These are phyloP conservation scores for Cryptococcus amylolentus DNA, from an alignment of 1,284 basidiomycete species.

Conservation along the genomic window DNA sequence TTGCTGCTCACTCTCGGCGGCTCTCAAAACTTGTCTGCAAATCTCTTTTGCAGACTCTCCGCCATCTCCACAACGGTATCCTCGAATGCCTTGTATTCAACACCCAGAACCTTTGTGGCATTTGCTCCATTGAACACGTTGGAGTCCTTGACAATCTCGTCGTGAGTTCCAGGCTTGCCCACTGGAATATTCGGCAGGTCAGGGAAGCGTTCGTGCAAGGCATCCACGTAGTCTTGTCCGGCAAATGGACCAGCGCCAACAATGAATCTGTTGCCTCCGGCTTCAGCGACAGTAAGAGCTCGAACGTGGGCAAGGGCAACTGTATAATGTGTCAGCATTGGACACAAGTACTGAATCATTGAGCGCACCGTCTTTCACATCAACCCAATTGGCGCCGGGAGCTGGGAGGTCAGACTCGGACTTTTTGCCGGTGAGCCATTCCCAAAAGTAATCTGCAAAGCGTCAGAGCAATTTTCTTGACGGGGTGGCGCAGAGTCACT, in stretches of 20 bases:
- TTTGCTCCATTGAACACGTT: slow-evolving; percentile 33
- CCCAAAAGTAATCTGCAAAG: slow-evolving; percentile 40
- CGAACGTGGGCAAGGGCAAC: slow-evolving; percentile 60
- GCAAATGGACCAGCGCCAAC: slow-evolving; percentile 46
- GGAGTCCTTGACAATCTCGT: slow-evolving; percentile 21
- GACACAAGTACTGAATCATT: neutral
- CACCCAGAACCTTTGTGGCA: slow-evolving; percentile 34
- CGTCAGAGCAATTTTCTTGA: neutral
- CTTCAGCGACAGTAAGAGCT: slow-evolving; percentile 57
- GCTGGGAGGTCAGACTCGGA: slow-evolving; percentile 43
- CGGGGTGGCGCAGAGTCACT: slow-evolving; percentile 2
- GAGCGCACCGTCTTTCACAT: slow-evolving; percentile 54
- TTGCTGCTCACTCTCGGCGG: no score
- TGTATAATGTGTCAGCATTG: slow-evolving; percentile 5
- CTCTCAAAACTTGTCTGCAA: slow-evolving; percentile 5
- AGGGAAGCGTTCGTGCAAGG: slow-evolving; percentile 31
- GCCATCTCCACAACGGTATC: slow-evolving; percentile 35
- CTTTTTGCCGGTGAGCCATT: slow-evolving; percentile 48
- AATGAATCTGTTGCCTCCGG: slow-evolving; percentile 62
- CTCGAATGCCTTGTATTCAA: slow-evolving; percentile 36
- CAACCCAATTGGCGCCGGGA: slow-evolving; percentile 54
- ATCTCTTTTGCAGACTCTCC: slow-evolving; percentile 33
- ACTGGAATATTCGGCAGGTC: slow-evolving; percentile 33
- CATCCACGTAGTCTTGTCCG: slow-evolving; percentile 35
- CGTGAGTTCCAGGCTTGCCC: slow-evolving; percentile 25